phyloP scores from a whole-genome alignment of 306 rosid species.

The Malus orientalis region DNA sequence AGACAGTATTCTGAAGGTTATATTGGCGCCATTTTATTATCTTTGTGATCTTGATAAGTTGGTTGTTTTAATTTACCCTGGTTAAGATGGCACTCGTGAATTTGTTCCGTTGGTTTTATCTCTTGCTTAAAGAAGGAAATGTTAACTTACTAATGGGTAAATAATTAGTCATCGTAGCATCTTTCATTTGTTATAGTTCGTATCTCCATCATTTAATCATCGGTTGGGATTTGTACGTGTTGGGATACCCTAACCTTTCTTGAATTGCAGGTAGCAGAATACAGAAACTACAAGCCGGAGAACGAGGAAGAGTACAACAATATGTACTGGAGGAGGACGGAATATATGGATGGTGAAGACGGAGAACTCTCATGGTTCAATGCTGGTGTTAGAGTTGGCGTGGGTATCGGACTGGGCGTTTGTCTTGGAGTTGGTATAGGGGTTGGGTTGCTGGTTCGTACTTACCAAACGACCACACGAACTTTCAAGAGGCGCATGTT shows the following conservation, averaged over 20 bases:
- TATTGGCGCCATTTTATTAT: neutral
- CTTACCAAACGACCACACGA: constrained; percentile 33
- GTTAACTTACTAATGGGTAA: neutral
- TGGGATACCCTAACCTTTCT: neutral
- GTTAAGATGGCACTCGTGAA: neutral
- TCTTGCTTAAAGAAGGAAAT: neutral
- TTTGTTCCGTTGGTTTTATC: neutral
- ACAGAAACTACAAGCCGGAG: constrained; percentile 24
- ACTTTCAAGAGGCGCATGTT: constrained; percentile 24
- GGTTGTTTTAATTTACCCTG: neutral
- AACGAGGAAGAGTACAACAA: constrained; percentile 7
- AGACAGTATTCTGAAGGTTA: neutral
- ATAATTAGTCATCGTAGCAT: neutral
- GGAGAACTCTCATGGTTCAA: constrained; percentile 42
- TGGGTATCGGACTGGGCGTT: constrained; percentile 37
- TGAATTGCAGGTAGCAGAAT: constrained; percentile 21
- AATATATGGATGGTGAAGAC: constrained; percentile 29
- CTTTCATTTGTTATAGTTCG: neutral
- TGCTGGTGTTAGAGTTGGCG: constrained; percentile 42
- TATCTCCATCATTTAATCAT: neutral
- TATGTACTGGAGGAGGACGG: constrained; percentile 32
- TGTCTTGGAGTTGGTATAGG: constrained; percentile 37
- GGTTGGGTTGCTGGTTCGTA: constrained; percentile 30
- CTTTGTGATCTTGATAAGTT: neutral
- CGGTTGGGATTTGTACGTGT: neutral